Evolutionary conservation across 805 yeast genomes (phyloP).

Genomic region (Torulaspora delbrueckii): DNA sequence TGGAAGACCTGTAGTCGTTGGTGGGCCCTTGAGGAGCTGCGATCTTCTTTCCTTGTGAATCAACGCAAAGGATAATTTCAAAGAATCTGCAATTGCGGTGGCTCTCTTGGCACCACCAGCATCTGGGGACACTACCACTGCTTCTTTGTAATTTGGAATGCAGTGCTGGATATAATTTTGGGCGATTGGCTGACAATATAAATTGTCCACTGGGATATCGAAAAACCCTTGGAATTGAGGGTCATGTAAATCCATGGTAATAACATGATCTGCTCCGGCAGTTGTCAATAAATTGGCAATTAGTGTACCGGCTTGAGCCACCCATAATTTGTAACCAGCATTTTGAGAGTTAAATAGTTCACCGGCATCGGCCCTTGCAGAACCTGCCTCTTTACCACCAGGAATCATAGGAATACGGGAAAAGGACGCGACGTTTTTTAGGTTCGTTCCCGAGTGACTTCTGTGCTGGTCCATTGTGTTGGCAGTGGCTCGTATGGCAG

Average conservation of each 20-base stretch:
- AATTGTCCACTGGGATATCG: constrained; percentile 91
- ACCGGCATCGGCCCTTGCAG: constrained; percentile 26
- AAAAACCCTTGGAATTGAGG: constrained; percentile 98
- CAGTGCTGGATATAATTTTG: constrained; percentile 75
- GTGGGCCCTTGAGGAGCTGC: constrained; percentile 36
- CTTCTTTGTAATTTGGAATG: constrained; percentile 74
- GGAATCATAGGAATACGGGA: constrained; percentile 38
- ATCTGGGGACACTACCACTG: constrained; percentile 94
- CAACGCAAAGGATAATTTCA: constrained; percentile 85
- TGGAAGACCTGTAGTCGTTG: constrained; percentile 29
- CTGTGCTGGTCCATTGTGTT: constrained; percentile 16
- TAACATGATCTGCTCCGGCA: constrained; percentile 94
- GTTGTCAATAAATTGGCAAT: constrained; percentile 81
- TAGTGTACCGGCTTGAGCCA: constrained; percentile 90
- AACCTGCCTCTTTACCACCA: constrained; percentile 29
- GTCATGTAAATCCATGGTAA: constrained; percentile 97
- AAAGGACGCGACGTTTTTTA: constrained; percentile 21
- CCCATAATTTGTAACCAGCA: constrained; percentile 87
- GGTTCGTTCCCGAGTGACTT: constrained; percentile 3
- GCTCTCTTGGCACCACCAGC: constrained; percentile 99
- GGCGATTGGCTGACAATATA: constrained; percentile 81
- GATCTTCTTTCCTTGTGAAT: constrained; percentile 88
- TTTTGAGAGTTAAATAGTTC: constrained; percentile 40
- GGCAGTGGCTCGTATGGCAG: constrained; percentile 20
- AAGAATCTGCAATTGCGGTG: constrained; percentile 84